These are phyloP conservation scores for California macrophylla DNA, from an alignment of 441 rosid genomes.

Conservation along the genomic window DNA sequence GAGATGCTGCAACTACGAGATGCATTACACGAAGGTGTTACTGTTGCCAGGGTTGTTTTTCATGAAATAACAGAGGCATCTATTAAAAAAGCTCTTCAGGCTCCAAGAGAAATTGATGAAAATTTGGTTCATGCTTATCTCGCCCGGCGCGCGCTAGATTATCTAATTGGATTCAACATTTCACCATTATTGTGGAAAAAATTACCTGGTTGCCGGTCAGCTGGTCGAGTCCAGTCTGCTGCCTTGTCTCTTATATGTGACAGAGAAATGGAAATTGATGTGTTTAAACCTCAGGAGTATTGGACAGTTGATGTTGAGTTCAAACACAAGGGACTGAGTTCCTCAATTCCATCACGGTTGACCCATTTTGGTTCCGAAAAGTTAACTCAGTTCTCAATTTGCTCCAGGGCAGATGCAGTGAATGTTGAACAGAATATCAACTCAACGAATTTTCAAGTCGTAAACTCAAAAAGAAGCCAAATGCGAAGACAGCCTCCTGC, in stretches of 20 bases:
- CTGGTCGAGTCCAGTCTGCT: slow-evolving; percentile 98
- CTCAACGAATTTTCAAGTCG: slow-evolving; percentile 43
- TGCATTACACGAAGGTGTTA: slow-evolving; percentile 60
- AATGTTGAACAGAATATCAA: slow-evolving; percentile 48
- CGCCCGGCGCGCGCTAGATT: slow-evolving; percentile 95
- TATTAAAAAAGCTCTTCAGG: slow-evolving; percentile 64
- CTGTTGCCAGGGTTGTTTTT: slow-evolving; percentile 80
- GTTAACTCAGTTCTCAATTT: slow-evolving; percentile 68
- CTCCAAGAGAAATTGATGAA: slow-evolving; percentile 74
- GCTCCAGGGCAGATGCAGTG: slow-evolving; percentile 45
- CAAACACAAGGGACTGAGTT: slow-evolving; percentile 25
- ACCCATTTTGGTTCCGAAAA: slow-evolving; percentile 56
- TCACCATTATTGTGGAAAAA: slow-evolving; percentile 96
- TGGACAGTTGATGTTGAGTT: slow-evolving; percentile 61
- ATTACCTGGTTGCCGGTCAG: slow-evolving; percentile 95
- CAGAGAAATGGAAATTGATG: slow-evolving; percentile 97
- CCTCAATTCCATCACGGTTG: slow-evolving; percentile 45
- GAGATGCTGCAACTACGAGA: slow-evolving; percentile 96
- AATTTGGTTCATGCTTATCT: slow-evolving; percentile 90
- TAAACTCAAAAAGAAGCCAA: slow-evolving; percentile 44
- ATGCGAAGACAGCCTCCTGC: slow-evolving; percentile 68
- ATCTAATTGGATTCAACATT: slow-evolving; percentile 85
- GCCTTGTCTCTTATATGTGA: slow-evolving; percentile 86
- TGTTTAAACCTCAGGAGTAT: slow-evolving; percentile 73
- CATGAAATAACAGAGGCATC: slow-evolving; percentile 90